These are phyloP conservation scores for Lipomyces spencermartinsiae DNA, from an alignment of 805 yeast genomes.

Conservation along the genomic window DNA sequence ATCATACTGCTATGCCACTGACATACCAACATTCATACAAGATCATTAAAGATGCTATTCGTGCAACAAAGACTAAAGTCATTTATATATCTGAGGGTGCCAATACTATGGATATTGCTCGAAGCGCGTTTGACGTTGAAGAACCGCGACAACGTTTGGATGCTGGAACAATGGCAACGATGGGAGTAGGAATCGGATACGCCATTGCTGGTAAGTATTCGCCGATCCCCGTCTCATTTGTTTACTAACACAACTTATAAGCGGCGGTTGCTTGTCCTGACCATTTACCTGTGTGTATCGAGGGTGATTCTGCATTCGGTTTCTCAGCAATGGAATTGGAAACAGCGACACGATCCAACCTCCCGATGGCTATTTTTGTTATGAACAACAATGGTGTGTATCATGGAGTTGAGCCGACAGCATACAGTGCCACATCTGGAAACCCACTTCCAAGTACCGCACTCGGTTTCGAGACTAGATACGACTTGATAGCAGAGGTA, in stretches of 20 bases:
- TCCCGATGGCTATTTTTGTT: slow-evolving; percentile 65
- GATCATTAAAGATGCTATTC: slow-evolving; percentile 52
- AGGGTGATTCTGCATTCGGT: slow-evolving; percentile 82
- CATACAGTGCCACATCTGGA: slow-evolving; percentile 40
- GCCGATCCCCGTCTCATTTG: neutral
- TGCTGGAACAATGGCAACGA: slow-evolving; percentile 78
- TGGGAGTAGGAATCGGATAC: slow-evolving; percentile 78
- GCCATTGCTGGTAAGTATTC: slow-evolving; percentile 56
- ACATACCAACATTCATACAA: slow-evolving; percentile 64
- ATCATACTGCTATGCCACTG: slow-evolving; percentile 43
- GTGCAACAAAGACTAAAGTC: slow-evolving; percentile 43
- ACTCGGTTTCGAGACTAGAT: slow-evolving; percentile 59
- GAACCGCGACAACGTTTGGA: slow-evolving; percentile 64
- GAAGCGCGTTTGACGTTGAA: slow-evolving; percentile 63
- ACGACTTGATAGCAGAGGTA: slow-evolving; percentile 59
- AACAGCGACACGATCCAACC: slow-evolving; percentile 61
- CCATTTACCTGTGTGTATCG: slow-evolving; percentile 60
- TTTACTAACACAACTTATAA: neutral
- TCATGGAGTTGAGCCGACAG: slow-evolving; percentile 58
- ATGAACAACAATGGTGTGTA: slow-evolving; percentile 79
- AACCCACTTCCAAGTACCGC: slow-evolving; percentile 63
- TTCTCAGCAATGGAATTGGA: slow-evolving; percentile 77
- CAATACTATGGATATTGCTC: slow-evolving; percentile 74
- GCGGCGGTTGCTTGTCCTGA: slow-evolving; percentile 39
- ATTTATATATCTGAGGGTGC: slow-evolving; percentile 73